Evolutionary conservation across 768 basidiomycete species (phyloP).

Genomic region (Lactarius quietus): DNA sequence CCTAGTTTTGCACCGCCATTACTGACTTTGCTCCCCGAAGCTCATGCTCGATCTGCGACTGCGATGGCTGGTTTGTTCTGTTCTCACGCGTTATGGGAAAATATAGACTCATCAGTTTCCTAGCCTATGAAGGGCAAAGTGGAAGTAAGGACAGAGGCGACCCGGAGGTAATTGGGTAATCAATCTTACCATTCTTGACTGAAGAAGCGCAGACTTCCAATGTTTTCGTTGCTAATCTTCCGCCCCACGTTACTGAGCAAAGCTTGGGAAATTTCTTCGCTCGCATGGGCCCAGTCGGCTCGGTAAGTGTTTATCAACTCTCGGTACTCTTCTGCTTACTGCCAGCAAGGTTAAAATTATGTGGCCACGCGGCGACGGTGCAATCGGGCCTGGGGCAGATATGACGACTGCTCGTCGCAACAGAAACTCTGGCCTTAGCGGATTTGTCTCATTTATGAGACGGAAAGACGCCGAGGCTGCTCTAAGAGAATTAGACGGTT

Average conservation of each 20-base stretch:
- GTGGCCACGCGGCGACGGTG: constrained; percentile 91
- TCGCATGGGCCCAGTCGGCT: constrained; percentile 87
- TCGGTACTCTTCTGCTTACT: constrained; percentile 8
- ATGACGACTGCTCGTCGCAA: constrained; percentile 68
- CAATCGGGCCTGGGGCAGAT: constrained; percentile 64
- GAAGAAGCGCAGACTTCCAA: constrained; percentile 74
- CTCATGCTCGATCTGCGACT: constrained; percentile 75
- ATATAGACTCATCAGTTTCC: constrained; percentile 4
- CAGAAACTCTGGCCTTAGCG: constrained; percentile 79
- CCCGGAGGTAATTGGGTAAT: constrained; percentile 54
- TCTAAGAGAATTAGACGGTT: constrained; percentile 85
- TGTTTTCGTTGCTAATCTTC: constrained; percentile 92
- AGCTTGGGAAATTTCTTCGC: constrained; percentile 89
- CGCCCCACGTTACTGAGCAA: constrained; percentile 81
- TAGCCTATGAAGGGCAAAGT: constrained; percentile 87
- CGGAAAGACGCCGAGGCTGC: constrained; percentile 88
- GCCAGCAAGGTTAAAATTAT: constrained; percentile 81
- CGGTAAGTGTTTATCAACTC: constrained; percentile 46
- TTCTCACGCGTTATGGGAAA: not conserved
- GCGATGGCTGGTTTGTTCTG: constrained; percentile 74
- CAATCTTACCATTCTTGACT: constrained; percentile 8
- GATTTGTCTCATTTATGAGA: constrained; percentile 97
- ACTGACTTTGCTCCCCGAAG: constrained; percentile 30
- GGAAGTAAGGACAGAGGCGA: constrained; percentile 89
- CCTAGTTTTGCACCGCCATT: not conserved